Evolutionary conservation across 805 yeast species (phyloP).

Genomic region (Sporopachydermia quercuum): DNA sequence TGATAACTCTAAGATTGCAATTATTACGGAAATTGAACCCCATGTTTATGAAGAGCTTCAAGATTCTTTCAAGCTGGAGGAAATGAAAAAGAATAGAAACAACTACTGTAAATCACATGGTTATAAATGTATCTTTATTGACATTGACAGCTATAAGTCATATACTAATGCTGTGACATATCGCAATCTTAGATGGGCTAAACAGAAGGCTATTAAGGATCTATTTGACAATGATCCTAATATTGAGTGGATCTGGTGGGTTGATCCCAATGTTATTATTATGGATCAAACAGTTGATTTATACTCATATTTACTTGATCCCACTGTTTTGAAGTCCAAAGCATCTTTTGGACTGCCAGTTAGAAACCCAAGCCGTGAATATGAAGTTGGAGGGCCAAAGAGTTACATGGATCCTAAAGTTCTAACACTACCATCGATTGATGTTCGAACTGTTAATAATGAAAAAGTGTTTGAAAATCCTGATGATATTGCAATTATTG

Average conservation of each 20-base stretch:
- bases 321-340: neutral
- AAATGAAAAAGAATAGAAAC: neutral
- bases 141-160: neutral
- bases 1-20: neutral
- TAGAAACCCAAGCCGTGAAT: neutral
- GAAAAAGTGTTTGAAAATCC: neutral
- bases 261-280: neutral
- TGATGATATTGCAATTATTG: neutral
- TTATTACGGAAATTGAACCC: neutral
- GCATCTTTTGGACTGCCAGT: neutral
- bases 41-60: neutral
- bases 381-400: neutral
- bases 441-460: neutral
- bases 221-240: neutral
- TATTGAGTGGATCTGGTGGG: neutral
- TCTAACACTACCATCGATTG: neutral
- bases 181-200: neutral
- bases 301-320: neutral
- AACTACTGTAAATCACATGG: neutral
- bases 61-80: neutral
- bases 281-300: neutral
- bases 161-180: neutral
- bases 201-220: neutral
- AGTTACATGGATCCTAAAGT: neutral
- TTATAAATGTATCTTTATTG: neutral